Base-by-base conservation (phyloP, 2,329 filamentous ascomycete genomes). In the Neonectria sp. region DNA sequence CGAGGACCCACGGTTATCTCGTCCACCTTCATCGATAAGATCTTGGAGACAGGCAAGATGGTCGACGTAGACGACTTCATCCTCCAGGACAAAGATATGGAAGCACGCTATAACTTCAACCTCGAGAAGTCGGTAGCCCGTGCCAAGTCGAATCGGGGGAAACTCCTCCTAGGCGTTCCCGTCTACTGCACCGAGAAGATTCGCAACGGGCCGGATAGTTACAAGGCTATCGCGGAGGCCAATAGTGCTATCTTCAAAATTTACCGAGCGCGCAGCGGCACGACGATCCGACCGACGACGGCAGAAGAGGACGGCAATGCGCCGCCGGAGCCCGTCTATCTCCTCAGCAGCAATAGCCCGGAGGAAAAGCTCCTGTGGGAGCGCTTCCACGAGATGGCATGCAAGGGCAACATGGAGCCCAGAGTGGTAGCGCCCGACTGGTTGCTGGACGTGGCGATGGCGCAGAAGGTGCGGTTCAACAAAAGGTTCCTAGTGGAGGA, bases 381-480 rank as follows among this genome's bases (percentile, higher is more conserved):
- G 15, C 90, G 90, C 67, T 99, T 99, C 79, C 86, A 90, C 63
- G 89, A 93, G 58, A 91, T 97, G 88, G 95, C 93, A 2, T 83
- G 86, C 69, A 92, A 91, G 73, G 91, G 93, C 51, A 91, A 93
- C 77, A 95, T 95, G 88, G 88, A 91, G 71, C 92, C 95, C 3
- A 87, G 93, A 60, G 91, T 99, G 46, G 94, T 98, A 27, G 89
- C 88, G 53, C 89, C 93, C 3, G 95, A 99, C 78, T 99, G 96
- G 96, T 80, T 99, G 74, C 83, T 99, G 64, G 92, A 95, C 76
- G 91, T 95, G 67, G 94, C 94, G 5, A 95, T 99, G 93, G 90
- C 89, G 75, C 96, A 99, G 82, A 87, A 94, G 80, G 84, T 96
- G 69, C 85, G 85, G n/a, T 91, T 90, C 80, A 85, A 90, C 63